A percentile compares a stretch with the other conserved stretches of the same genome.
Evolutionary conservation across 305 asterid genomes (phyloP).

Genomic region (Rubia peregrina): DNA sequence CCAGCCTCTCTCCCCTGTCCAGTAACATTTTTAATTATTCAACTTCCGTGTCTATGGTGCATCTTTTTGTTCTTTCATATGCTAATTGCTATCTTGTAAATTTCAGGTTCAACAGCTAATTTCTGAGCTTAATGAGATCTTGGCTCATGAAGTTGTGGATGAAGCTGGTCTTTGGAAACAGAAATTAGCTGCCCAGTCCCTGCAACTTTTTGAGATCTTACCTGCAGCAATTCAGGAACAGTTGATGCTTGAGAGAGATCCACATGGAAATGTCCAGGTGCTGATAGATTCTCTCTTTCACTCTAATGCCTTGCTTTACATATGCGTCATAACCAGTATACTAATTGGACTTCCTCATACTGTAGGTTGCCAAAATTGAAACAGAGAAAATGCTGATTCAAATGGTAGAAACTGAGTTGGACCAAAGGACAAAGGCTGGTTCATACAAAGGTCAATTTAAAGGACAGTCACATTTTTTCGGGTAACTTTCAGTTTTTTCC

Average conservation of each 20-base stretch:
- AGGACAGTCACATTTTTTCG: conserved; percentile 96
- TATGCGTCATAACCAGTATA: neutral
- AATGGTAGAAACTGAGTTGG: conserved; percentile 98
- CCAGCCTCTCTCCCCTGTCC: neutral
- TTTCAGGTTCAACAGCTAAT: conserved; percentile 92
- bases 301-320: neutral
- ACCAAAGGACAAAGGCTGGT: conserved; percentile 54
- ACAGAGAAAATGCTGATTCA: conserved; percentile 99
- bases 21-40: neutral
- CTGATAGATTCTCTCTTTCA: conserved; percentile 4
- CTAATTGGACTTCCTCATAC: conserved; percentile 11
- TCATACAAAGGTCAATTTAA: conserved; percentile 60
- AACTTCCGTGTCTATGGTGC: neutral
- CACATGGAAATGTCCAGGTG: conserved; percentile 99
- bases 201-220: conserved; percentile 70
- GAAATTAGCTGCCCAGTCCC: conserved; percentile 64
- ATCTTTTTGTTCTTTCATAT: neutral
- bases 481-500: conserved; percentile 33
- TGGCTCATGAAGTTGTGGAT: conserved; percentile 90
- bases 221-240: conserved; percentile 93
- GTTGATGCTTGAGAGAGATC: conserved; percentile 97
- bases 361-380: conserved; percentile 93
- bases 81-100: conserved; percentile 14
- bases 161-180: conserved; percentile 89
- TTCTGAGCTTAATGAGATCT: conserved; percentile 84